These are phyloP conservation scores for Helianthus tuberosus DNA, from an alignment of 129 eudicot species.

Conservation along the genomic window DNA sequence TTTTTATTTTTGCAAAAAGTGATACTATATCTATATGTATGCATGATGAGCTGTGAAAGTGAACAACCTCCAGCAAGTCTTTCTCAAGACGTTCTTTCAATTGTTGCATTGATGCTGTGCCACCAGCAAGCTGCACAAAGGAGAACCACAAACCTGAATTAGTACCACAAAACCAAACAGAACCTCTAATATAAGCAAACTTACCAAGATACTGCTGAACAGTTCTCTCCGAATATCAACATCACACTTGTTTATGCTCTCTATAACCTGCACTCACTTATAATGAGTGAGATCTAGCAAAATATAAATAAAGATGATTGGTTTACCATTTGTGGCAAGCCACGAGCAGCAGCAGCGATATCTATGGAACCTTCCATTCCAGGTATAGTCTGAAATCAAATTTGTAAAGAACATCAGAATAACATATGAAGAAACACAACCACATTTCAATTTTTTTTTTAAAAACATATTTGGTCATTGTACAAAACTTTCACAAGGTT, in stretches of 20 bases:
- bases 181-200: neutral
- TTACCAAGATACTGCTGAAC: constrained; percentile 89
- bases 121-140: constrained; percentile 83
- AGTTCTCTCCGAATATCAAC: constrained; percentile 96
- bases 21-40: neutral
- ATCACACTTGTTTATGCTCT: constrained; percentile 95
- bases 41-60: constrained; percentile 21
- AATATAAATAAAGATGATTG: constrained; percentile 2
- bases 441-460: neutral
- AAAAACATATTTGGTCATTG: neutral
- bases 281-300: neutral
- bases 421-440: neutral
- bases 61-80: constrained; percentile 83
- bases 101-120: constrained; percentile 97
- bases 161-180: constrained; percentile 1
- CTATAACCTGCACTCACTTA: constrained; percentile 62
- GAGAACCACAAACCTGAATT: neutral
- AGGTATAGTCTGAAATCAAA: constrained; percentile 75
- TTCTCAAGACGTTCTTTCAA: constrained; percentile 98
- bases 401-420: constrained; percentile 13
- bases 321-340: constrained; percentile 90
- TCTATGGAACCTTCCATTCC: constrained; percentile 84
- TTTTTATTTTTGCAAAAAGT: neutral
- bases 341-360: constrained; percentile 73
- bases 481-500: neutral